These are phyloP conservation scores for Allium cepa DNA, from an alignment of 106 monocot genomes.

Conservation along the genomic window DNA sequence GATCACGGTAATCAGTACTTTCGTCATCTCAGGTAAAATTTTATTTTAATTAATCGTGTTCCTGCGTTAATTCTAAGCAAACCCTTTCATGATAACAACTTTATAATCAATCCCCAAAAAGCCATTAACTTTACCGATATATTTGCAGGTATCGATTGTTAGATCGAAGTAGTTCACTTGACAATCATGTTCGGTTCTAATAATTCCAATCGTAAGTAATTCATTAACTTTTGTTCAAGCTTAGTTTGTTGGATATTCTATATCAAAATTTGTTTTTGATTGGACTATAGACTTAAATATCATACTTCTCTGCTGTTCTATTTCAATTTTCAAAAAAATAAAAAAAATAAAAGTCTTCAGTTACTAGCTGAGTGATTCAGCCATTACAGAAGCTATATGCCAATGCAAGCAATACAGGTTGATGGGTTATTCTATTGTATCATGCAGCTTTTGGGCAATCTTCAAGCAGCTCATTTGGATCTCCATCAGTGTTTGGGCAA, in stretches of 20 bases:
- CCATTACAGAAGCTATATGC: too few relatives aligned
- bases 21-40: not conserved
- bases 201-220: slow-evolving; percentile 31
- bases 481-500: slow-evolving; percentile 65
- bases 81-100: not conserved
- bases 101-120: not conserved
- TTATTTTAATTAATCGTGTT: not conserved
- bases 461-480: slow-evolving; percentile 61
- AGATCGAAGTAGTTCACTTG: slow-evolving; percentile 4
- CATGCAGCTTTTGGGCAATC: slow-evolving; percentile 80
- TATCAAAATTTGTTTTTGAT: not conserved
- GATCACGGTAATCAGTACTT: not conserved
- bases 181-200: slow-evolving; percentile 45
- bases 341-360: not conserved
- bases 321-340: not conserved
- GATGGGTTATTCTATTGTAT: not conserved
- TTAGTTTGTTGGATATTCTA: not conserved
- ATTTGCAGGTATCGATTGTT: slow-evolving; percentile 2
- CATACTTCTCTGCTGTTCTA: not conserved
- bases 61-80: slow-evolving; percentile 19
- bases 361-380: too few relatives aligned
- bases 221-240: not conserved
- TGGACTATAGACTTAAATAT: not conserved
- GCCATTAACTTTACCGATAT: not conserved
- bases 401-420: not conserved